A percentile compares a stretch with the other conserved stretches of the same genome.
Conservation (phyloP, 2,329 filamentous ascomycete genomes). For the Trichoderma sp. region DNA sequence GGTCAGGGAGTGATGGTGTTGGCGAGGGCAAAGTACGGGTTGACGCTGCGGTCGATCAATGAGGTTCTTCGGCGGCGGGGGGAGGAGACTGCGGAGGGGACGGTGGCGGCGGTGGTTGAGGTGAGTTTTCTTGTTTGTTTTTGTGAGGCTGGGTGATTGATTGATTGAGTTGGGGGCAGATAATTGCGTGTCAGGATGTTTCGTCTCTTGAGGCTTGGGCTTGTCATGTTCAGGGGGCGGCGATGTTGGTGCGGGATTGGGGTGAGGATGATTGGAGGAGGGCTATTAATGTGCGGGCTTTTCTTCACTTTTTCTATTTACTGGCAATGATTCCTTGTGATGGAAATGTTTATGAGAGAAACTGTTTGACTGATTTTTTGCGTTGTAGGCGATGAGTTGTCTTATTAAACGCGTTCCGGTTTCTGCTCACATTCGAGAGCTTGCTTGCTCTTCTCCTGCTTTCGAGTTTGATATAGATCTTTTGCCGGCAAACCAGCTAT, state of each 20-base stretch:
- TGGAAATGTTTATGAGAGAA: neutral
- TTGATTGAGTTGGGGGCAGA: neutral
- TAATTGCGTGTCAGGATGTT: neutral
- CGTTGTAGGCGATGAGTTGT: neutral
- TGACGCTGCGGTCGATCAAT: neutral
- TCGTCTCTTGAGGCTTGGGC: neutral
- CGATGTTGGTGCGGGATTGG: neutral
- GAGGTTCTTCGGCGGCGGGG: neutral
- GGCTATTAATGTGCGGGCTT: neutral
- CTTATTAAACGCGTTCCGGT: neutral
- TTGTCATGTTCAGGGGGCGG: neutral
- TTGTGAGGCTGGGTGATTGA: neutral
- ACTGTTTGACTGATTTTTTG: neutral
- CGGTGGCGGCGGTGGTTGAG: slow-evolving; percentile 1
- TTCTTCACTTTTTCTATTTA: neutral
- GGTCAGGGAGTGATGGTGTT: neutral
- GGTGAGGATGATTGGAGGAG: neutral
- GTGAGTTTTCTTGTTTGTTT: neutral
- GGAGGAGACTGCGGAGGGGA: neutral
- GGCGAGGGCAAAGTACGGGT: neutral
- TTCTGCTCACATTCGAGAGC: neutral
- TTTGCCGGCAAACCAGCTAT: neutral
- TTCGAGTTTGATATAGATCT: neutral
- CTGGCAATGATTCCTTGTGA: neutral
- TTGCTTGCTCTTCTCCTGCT: neutral